Evolutionary conservation across 345 rosid genomes (phyloP).

Genomic region (Adansonia digitata): DNA sequence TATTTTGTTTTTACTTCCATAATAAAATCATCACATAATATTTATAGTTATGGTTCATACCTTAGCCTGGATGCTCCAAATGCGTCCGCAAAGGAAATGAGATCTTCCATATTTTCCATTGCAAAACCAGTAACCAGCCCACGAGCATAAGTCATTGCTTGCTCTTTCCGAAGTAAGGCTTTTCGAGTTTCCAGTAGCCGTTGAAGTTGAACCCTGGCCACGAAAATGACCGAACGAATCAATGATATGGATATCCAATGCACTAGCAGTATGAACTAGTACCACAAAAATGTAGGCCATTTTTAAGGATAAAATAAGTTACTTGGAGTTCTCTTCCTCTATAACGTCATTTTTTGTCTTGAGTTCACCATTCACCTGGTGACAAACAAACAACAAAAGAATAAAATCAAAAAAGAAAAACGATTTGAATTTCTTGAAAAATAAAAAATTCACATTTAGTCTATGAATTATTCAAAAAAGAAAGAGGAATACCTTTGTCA

Average conservation of each 20-base stretch:
- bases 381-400: slow-evolving; percentile 18
- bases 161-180: slow-evolving; percentile 64
- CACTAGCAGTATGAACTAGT: not conserved
- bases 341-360: slow-evolving; percentile 28
- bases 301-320: slow-evolving; percentile 17
- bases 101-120: slow-evolving; percentile 59
- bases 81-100: slow-evolving; percentile 66
- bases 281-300: slow-evolving; percentile 5
- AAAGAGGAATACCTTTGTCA: slow-evolving; percentile 38
- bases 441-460: not conserved
- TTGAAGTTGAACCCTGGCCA: slow-evolving; percentile 63
- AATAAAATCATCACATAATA: not conserved
- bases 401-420: not conserved
- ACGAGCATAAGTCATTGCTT: slow-evolving; percentile 87
- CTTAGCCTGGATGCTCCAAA: slow-evolving; percentile 80
- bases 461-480: not conserved
- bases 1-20: not conserved
- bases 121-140: slow-evolving; percentile 79
- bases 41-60: slow-evolving; percentile 17
- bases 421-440: not conserved
- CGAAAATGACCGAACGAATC: slow-evolving; percentile 18
- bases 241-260: slow-evolving; percentile 6
- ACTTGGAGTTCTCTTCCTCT: slow-evolving; percentile 72
- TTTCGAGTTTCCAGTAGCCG: slow-evolving; percentile 65
- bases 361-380: slow-evolving; percentile 34